Percentiles rank a stretch among this genome's conserved stretches.
Conservation (phyloP, 2,329 filamentous ascomycete genomes). For the Hymenoscyphus albidus region DNA sequence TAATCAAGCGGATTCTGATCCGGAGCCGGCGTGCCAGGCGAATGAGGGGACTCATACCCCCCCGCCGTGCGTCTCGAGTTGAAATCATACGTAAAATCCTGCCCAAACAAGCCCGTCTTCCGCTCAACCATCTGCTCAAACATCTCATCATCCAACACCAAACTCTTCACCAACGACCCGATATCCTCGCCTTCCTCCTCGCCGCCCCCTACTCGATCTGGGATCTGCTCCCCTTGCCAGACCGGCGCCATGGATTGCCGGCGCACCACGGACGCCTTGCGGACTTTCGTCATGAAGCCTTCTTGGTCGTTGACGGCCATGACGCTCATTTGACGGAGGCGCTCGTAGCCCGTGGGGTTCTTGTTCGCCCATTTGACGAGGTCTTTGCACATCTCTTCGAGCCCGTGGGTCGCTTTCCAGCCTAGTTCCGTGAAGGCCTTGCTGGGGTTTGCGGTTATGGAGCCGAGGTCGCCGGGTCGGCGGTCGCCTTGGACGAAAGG, state of each 20-base stretch:
- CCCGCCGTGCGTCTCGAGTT: too few species aligned
- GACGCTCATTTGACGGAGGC: background rate
- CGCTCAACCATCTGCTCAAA: background rate
- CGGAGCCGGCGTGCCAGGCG: too few species aligned
- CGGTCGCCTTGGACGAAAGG: constrained; percentile 35
- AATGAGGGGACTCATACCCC: too few species aligned
- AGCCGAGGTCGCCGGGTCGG: constrained; percentile 40
- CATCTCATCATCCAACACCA: background rate
- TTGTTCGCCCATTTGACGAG: background rate
- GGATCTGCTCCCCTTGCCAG: background rate
- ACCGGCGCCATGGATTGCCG: background rate
- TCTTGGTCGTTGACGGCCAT: background rate
- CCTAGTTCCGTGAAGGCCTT: constrained; percentile 39
- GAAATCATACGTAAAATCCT: too few species aligned
- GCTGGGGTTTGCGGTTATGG: constrained; percentile 39
- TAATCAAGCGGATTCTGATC: too few species aligned
- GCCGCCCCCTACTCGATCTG: background rate
- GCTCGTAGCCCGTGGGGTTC: background rate
- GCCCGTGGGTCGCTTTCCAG: constrained; percentile 33
- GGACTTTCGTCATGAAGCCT: background rate
- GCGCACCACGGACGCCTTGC: background rate
- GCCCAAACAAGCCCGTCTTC: too few species aligned
- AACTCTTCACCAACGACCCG: background rate
- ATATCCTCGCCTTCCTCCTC: background rate
- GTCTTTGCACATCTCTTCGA: background rate